phyloP scores from a whole-genome alignment of 2,329 filamentous ascomycete species.

The Aureobasidium sp. region DNA sequence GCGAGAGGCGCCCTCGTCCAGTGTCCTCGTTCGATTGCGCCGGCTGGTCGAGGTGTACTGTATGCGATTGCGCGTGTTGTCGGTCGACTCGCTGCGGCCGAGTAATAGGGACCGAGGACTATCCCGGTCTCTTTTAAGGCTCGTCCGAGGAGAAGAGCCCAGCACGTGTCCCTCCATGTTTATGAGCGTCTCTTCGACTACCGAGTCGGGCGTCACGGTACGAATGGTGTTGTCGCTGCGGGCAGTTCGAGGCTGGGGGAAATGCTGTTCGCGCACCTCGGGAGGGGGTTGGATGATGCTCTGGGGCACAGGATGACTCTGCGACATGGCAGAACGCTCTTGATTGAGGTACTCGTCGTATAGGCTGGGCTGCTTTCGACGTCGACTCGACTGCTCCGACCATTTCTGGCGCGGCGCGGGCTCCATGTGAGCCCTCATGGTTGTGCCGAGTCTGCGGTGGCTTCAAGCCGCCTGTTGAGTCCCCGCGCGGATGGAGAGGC shows the following conservation, averaged over 20 bases:
- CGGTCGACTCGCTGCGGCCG: slow-evolving; percentile 12
- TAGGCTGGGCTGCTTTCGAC: slow-evolving; percentile 26
- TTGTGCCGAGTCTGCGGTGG: not conserved
- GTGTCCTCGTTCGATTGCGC: slow-evolving; percentile 4
- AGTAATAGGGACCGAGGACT: slow-evolving; percentile 10
- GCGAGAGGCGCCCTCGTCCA: slow-evolving; percentile 6
- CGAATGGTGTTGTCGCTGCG: slow-evolving; percentile 44
- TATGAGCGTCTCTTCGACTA: slow-evolving; percentile 14
- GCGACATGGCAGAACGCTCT: slow-evolving; percentile 20
- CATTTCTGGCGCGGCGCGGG: slow-evolving; percentile 20
- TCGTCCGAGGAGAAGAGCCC: slow-evolving; percentile 12
- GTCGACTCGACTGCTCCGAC: slow-evolving; percentile 17
- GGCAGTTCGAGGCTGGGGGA: slow-evolving; percentile 1
- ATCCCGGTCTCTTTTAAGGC: slow-evolving; percentile 13
- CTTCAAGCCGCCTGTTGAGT: not conserved
- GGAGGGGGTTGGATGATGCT: slow-evolving; percentile 2
- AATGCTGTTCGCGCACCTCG: slow-evolving; percentile 3
- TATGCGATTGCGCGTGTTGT: not conserved
- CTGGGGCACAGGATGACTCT: not conserved
- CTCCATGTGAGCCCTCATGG: slow-evolving; percentile 9
- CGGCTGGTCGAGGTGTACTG: slow-evolving; percentile 1
- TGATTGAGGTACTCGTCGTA: slow-evolving; percentile 29
- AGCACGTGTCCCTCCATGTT: slow-evolving; percentile 11
- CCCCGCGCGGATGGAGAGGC: not conserved
- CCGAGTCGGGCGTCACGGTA: slow-evolving; percentile 57